These are phyloP conservation scores for Ophiostoma himal-ulmi DNA, from an alignment of 2,329 filamentous ascomycete species.

Conservation along the genomic window DNA sequence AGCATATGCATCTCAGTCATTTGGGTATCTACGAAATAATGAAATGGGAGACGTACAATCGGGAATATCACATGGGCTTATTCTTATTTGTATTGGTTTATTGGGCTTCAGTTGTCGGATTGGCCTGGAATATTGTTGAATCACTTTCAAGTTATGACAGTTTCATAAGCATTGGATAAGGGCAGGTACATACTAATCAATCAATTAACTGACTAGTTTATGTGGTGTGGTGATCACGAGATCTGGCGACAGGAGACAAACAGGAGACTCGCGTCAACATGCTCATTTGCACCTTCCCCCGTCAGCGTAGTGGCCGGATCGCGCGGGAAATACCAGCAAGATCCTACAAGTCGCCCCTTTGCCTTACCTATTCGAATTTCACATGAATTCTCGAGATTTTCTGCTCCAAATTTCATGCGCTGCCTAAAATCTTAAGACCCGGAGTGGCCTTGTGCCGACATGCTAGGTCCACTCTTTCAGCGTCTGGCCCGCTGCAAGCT, in stretches of 20 bases:
- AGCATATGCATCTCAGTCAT: neutral
- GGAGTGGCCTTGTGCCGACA: constrained; percentile 9
- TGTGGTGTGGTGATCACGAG: neutral
- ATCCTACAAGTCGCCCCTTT: neutral
- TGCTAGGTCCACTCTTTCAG: constrained; percentile 12
- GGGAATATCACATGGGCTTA: neutral
- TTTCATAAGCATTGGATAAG: no score
- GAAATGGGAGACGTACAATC: neutral
- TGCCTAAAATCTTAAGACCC: constrained; percentile 10
- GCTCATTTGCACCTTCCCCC: neutral
- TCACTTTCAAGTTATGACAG: no score
- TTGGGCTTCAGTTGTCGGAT: neutral
- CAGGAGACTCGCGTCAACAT: constrained; percentile 6
- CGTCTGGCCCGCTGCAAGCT: constrained; percentile 4
- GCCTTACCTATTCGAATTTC: neutral
- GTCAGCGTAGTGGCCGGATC: neutral
- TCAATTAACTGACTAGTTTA: neutral
- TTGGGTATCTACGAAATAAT: neutral
- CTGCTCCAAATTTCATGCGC: neutral
- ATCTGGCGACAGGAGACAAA: constrained; percentile 11
- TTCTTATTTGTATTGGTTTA: neutral
- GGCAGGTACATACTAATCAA: no score
- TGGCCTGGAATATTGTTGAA: neutral
- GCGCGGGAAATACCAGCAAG: neutral
- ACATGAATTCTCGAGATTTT: neutral